Percentiles rank a stretch among this genome's conserved stretches.
phyloP scores from a whole-genome alignment of 2,329 filamentous ascomycete species.

The Pseudogymnoascus sp. region DNA sequence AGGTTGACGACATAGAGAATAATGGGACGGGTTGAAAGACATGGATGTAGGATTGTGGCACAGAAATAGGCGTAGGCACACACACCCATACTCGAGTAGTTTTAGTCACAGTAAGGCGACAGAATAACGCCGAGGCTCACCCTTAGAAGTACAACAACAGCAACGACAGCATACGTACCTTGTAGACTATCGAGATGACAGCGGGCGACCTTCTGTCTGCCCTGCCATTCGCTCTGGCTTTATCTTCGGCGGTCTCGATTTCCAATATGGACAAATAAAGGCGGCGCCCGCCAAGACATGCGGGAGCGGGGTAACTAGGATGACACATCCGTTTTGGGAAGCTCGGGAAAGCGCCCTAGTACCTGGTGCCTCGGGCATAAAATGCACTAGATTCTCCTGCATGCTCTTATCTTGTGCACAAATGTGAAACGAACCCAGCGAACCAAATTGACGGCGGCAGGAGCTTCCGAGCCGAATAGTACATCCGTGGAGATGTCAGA shows the following conservation, averaged over 20 bases:
- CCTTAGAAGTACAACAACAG: background rate
- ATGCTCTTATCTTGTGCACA: background rate
- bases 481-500: background rate
- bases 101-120: background rate
- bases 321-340: background rate
- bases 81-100: background rate
- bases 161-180: background rate
- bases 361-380: background rate
- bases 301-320: constrained; percentile 1
- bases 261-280: background rate
- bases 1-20: background rate
- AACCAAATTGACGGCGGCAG: background rate
- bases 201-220: background rate
- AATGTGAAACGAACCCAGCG: background rate
- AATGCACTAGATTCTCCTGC: background rate
- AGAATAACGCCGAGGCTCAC: background rate
- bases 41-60: background rate
- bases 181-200: background rate
- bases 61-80: background rate
- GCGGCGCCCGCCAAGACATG: background rate
- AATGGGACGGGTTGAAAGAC: background rate
- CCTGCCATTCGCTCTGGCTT: background rate
- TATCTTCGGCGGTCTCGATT: background rate
- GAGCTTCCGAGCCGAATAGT: background rate
- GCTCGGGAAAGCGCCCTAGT: background rate